Conservation (phyloP, 1,284 basidiomycete species). For the Moniliophthora roreri region DNA sequence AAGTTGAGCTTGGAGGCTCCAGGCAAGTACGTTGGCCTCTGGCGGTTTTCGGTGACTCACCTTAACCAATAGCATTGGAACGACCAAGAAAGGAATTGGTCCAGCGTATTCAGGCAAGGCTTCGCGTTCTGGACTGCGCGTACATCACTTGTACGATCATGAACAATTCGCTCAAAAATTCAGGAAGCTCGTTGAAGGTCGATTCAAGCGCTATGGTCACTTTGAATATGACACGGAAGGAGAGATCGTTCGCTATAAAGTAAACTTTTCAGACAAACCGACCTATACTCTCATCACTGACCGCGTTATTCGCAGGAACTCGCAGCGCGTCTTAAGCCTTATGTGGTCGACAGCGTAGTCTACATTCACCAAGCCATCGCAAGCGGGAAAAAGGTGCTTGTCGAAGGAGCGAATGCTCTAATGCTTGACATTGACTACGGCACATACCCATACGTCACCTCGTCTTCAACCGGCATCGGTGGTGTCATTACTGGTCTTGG, state of each 20-base stretch:
- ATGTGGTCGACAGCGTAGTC: constrained; percentile 85
- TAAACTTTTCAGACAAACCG: constrained; percentile 26
- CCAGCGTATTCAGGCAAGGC: constrained; percentile 98
- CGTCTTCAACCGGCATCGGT: constrained; percentile 89
- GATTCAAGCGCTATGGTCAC: constrained; percentile 97
- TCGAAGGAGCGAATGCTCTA: constrained; percentile 96
- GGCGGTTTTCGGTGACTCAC: constrained; percentile 1
- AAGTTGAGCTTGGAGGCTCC: constrained; percentile 92
- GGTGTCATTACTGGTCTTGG: constrained; percentile 97
- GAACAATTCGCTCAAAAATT: constrained; percentile 90
- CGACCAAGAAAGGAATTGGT: constrained; percentile 97
- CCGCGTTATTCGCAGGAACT: constrained; percentile 53
- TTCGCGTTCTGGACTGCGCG: constrained; percentile 91
- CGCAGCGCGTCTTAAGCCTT: constrained; percentile 84
- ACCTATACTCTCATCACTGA: background rate
- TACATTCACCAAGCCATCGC: constrained; percentile 84
- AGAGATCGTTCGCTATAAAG: constrained; percentile 92
- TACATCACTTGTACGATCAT: constrained; percentile 95
- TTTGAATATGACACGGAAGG: constrained; percentile 99
- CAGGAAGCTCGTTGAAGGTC: constrained; percentile 92
- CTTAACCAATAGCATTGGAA: constrained; percentile 74
- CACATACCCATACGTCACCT: constrained; percentile 97
- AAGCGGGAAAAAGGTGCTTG: constrained; percentile 79
- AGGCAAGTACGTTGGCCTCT: constrained; percentile 45
- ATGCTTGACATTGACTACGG: constrained; percentile 99